Evolutionary conservation across 2,329 filamentous ascomycete species (phyloP).

Genomic region (Tolypocladium tundrense): DNA sequence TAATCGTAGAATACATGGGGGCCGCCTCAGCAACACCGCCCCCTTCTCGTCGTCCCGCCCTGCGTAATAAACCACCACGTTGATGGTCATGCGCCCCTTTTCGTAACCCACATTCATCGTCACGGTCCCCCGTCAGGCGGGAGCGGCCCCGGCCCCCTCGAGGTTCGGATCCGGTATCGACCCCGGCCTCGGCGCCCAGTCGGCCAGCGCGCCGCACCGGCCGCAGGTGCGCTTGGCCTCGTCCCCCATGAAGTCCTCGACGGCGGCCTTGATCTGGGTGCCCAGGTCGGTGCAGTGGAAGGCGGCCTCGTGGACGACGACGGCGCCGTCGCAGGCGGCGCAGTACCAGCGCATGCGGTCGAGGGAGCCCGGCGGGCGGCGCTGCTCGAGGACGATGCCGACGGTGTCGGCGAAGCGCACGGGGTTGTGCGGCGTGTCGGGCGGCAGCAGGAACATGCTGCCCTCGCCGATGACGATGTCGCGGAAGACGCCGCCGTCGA

Average conservation of each 20-base stretch:
- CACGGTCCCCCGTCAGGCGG: no score
- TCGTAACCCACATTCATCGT: background rate
- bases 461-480: conserved; percentile 88
- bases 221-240: conserved; percentile 63
- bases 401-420: conserved; percentile 89
- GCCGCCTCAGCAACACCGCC: background rate
- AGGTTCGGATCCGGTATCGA: conserved; percentile 51
- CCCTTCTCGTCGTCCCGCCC: background rate
- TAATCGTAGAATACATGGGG: background rate
- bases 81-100: background rate
- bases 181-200: conserved; percentile 54
- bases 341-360: conserved; percentile 94
- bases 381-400: conserved; percentile 87
- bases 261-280: conserved; percentile 87
- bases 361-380: conserved; percentile 55
- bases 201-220: conserved; percentile 66
- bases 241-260: conserved; percentile 65
- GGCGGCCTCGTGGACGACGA: conserved; percentile 69
- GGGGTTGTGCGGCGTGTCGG: conserved; percentile 94
- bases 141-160: conserved; percentile 4
- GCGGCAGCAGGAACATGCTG: conserved; percentile 84
- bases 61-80: no score
- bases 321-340: conserved; percentile 43
- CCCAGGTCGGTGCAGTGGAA: conserved; percentile 89
- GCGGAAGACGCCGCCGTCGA: conserved; percentile 61